Evolutionary conservation across 331 rosid species (phyloP).

Genomic region (Dryas integrifolia): DNA sequence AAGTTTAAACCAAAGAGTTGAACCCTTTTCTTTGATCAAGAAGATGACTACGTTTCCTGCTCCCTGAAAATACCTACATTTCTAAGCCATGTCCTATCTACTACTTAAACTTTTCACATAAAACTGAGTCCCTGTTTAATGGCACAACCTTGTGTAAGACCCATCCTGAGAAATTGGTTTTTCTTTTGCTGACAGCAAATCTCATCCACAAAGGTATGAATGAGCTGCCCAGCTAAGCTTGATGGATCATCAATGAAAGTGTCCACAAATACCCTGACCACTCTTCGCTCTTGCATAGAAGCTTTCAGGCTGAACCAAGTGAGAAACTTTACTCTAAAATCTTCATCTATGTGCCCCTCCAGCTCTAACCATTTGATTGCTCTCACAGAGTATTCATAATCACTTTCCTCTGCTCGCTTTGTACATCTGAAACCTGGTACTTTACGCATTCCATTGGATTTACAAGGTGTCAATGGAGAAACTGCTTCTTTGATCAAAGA

Average conservation of each 20-base stretch:
- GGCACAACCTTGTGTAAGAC: constrained; percentile 39
- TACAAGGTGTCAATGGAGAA: constrained; percentile 68
- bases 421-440: constrained; percentile 32
- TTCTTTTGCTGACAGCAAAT: constrained; percentile 53
- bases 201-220: constrained; percentile 69
- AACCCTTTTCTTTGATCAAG: constrained; percentile 5
- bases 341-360: constrained; percentile 60
- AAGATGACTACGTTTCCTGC: neutral
- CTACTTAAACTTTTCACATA: constrained; percentile 21
- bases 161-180: constrained; percentile 17
- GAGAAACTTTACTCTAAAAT: constrained; percentile 77
- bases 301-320: constrained; percentile 98
- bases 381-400: constrained; percentile 73
- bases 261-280: constrained; percentile 76
- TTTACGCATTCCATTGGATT: constrained; percentile 42
- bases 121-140: constrained; percentile 20
- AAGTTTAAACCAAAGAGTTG: neutral
- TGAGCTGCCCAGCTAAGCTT: constrained; percentile 81
- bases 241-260: constrained; percentile 77
- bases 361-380: constrained; percentile 71
- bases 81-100: constrained; percentile 21
- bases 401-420: constrained; percentile 54
- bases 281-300: constrained; percentile 67
- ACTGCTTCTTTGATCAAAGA: constrained; percentile 27
- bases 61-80: neutral